Base-by-base conservation (phyloP, 139 green algal genomes). In the Chara braunii region DNA sequence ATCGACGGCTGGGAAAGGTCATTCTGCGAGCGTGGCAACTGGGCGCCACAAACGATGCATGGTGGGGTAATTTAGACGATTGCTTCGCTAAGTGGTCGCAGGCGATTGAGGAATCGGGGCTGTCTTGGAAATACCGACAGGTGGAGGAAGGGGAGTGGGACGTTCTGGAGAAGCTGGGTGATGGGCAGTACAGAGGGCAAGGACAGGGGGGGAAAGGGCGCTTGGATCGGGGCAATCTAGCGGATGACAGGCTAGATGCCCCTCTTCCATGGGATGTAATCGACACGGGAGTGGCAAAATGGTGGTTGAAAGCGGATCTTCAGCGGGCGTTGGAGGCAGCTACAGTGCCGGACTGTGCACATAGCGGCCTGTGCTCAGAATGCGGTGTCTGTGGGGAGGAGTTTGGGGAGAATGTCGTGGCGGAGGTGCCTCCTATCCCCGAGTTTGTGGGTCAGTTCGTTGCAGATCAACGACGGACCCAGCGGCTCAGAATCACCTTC, bases 181-280 rank as follows among this genome's bases (percentile, higher is more conserved):
- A 89, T 53, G 70, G 2, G n/a, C 40, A 77, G 0, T 89, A 82
- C 67, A 68, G 84, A 36, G 61, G 70, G 9, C 72, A 81, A 42
- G 70, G 72, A 33, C 72, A 76, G 9, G 81, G 84, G 43, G 84
- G 84, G 36, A 86, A 84, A 62, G 85, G 84, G 28, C 80, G 84
- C 24, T 37, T 89, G 12, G 84, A 89, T 53, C 76, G 83, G 3
- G 84, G 84, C 0, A 56, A 26, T 36, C 36, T 87, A 44, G 81
- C 82, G 28, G 84, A 89, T 51, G 3, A 36, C 2, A 72, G 84
- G 7, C 82, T 90, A 52, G 80, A 90, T 54, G 64, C 77, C 51
- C 84, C 84, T 11, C 70, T 89, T 51, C 84, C 84, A 6, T 89
- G 84, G 84, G 84, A 89, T 64, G 81, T 88, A 76, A 77, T 89